Percentiles rank a stretch among this genome's conserved stretches.
phyloP scores from a whole-genome alignment of 2,329 filamentous ascomycete species.

The Tolypocladium sp. region DNA sequence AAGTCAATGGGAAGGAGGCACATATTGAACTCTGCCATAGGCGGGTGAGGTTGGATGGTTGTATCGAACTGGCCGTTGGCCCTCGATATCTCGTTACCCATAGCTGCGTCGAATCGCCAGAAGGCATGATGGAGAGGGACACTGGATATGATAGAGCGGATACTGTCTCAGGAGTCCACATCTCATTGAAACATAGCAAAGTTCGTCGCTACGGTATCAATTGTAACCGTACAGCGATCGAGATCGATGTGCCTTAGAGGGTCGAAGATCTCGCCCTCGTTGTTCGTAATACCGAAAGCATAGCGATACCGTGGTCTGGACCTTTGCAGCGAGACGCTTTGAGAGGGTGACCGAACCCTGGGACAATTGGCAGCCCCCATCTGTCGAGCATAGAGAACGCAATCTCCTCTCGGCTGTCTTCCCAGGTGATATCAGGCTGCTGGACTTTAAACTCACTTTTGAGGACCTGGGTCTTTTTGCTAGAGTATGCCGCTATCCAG shows the following conservation, averaged over 20 bases:
- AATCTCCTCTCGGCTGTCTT: background rate
- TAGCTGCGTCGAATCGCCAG: background rate
- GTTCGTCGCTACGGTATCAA: background rate
- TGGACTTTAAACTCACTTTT: background rate
- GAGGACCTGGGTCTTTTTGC: background rate
- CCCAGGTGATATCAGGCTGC: background rate
- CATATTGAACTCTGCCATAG: too few relatives aligned
- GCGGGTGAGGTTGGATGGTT: too few relatives aligned
- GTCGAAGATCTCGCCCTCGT: background rate
- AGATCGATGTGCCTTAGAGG: background rate
- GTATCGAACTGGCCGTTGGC: too few relatives aligned
- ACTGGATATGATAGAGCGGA: background rate
- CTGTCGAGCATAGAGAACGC: background rate
- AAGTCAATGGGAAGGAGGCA: too few relatives aligned
- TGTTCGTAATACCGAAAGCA: background rate
- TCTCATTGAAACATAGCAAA: background rate
- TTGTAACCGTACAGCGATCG: background rate
- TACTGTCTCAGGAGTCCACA: background rate
- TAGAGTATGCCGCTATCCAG: background rate
- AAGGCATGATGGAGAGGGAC: background rate
- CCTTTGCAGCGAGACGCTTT: background rate
- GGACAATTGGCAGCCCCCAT: background rate
- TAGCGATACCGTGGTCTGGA: background rate
- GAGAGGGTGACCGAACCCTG: background rate
- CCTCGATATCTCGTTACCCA: background rate